Conservation (phyloP, 1,284 basidiomycete genomes). For the Ustilago nuda region DNA sequence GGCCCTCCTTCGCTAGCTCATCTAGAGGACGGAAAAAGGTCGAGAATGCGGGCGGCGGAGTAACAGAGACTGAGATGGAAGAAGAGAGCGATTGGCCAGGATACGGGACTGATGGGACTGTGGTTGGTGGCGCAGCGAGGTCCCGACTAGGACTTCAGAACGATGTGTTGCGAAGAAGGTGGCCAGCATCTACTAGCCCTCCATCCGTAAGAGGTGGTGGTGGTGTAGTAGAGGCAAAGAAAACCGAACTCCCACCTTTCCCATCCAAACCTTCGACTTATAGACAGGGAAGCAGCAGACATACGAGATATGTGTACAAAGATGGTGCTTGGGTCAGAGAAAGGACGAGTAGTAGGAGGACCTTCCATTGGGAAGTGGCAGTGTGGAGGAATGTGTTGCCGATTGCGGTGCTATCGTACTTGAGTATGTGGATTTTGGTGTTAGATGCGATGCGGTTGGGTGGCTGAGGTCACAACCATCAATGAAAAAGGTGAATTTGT, state of each 20-base stretch:
- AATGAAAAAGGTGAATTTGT: too few species aligned
- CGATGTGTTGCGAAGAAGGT: constrained; percentile 18
- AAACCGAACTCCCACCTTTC: constrained; percentile 22
- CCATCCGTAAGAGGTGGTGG: not conserved
- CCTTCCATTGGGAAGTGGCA: constrained; percentile 68
- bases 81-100: constrained; percentile 42
- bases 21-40: constrained; percentile 16
- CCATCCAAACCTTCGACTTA: constrained; percentile 25
- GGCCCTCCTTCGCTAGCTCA: constrained; percentile 34
- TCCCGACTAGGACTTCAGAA: not conserved
- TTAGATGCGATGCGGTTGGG: constrained; percentile 46
- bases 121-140: constrained; percentile 16
- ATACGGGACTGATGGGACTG: constrained; percentile 36
- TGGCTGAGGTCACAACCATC: not conserved
- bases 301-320: constrained; percentile 21
- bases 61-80: constrained; percentile 43
- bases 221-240: constrained; percentile 1
- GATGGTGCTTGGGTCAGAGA: constrained; percentile 23
- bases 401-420: constrained; percentile 60
- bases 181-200: not conserved
- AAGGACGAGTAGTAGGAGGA: constrained; percentile 50
- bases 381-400: constrained; percentile 65
- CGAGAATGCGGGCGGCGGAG: constrained; percentile 7
- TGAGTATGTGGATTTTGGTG: constrained; percentile 63
- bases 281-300: constrained; percentile 13